phyloP scores from a whole-genome alignment of 2,329 filamentous ascomycete genomes.

The Didymosphaeria variabile region DNA sequence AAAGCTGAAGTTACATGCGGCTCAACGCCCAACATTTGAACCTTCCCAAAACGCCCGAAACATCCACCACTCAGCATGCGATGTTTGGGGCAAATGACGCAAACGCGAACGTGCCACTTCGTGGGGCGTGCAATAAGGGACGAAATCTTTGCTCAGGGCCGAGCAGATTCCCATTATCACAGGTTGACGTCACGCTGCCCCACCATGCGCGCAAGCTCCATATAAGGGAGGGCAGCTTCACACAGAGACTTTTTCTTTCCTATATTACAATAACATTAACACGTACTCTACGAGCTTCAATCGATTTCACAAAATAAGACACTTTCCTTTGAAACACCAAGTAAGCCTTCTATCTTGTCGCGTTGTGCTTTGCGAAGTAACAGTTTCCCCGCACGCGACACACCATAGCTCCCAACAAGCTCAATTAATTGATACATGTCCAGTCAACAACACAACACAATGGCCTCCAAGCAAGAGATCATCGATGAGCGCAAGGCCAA shows the following conservation, averaged over 20 bases:
- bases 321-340: not conserved
- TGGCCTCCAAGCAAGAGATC: slow-evolving; percentile 55
- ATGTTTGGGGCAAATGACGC: not conserved
- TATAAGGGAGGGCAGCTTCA: slow-evolving; percentile 12
- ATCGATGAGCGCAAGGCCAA: slow-evolving; percentile 75
- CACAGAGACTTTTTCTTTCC: slow-evolving; percentile 6
- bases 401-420: not conserved
- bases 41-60: not conserved
- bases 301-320: not conserved
- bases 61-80: not conserved
- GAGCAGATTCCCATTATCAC: slow-evolving; percentile 3
- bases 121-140: slow-evolving; percentile 9
- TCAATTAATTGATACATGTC: slow-evolving; percentile 18
- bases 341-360: not conserved
- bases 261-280: not conserved
- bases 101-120: slow-evolving; percentile 1
- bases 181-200: slow-evolving; percentile 23
- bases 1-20: not conserved
- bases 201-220: slow-evolving; percentile 5
- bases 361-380: not conserved
- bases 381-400: not conserved
- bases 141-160: slow-evolving; percentile 22
- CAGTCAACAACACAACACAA: slow-evolving; percentile 28
- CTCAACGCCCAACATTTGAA: not conserved
- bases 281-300: not conserved